Evolutionary conservation across 1,284 basidiomycete genomes (phyloP), one percentile per base, ranked within the genome.

Genomic region (Grifola frondosa): DNA sequence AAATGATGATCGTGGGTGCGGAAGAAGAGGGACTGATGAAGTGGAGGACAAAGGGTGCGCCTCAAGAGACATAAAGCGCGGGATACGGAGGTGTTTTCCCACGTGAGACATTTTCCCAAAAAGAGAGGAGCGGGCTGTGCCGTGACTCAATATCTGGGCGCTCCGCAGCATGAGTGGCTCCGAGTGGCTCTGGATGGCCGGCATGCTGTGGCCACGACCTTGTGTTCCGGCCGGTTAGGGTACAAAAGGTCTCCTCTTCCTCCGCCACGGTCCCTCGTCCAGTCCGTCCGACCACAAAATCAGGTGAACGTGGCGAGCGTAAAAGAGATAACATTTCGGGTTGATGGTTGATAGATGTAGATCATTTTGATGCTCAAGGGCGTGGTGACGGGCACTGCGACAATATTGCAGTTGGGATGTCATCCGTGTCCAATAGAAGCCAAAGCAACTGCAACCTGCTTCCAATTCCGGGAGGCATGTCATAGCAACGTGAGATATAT

Each of bases 41-140:
- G 46, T 49, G 46, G 51, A 49, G 52, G 48, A 53, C 54, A 57
- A 57, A 53, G 49, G 38, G 43, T 37, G 40, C 13, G 38, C 40
- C 44, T 50, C 44, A 44, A 52, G 42, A 40, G 50, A 44, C 41
- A 47, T 21, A 42, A 49, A 39, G 46, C 36, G 41, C 39, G 49
- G 53, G 45, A 43, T 54, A 52, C 36, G 21, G 23, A 35, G 26
- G 43, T 44, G 30, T 36, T 46, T 49, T 40, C 4, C 22, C 51
- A 53, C 53, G 56, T 58, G 56, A 50, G 33, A 7, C 7, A 4
- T 32, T 22, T 23, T 34, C 49, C 39, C 16, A 32, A 32, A 37
- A 7, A 33, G 38, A 44, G 40, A 10, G 20, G 30, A 6, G 25
- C 49, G 52, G 49, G 22, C 31, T 35, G 28, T 45, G 44, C 50